Percentiles rank a stretch among this genome's conserved stretches.
Evolutionary conservation across 345 rosid species (phyloP).

Genomic region (Syzygium aqueum): DNA sequence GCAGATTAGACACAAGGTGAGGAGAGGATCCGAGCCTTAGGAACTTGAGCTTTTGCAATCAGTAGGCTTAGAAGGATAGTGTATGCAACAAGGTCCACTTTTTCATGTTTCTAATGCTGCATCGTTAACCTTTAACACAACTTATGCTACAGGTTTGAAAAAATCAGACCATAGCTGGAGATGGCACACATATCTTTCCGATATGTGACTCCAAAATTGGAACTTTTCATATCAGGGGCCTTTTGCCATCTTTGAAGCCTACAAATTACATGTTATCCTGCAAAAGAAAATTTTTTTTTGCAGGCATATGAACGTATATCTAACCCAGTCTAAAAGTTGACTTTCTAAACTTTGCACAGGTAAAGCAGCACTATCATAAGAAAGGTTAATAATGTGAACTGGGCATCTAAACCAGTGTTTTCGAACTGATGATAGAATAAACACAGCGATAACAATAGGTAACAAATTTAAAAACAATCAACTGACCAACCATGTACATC

Average conservation of each 20-base stretch:
- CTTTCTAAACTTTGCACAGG: neutral
- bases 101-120: neutral
- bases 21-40: neutral
- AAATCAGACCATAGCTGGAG: neutral
- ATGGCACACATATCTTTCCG: neutral
- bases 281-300: neutral
- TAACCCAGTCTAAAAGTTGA: neutral
- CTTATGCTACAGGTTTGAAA: neutral
- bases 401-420: neutral
- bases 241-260: neutral
- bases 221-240: neutral
- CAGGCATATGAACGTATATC: neutral
- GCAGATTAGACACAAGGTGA: neutral
- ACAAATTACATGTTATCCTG: neutral
- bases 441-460: neutral
- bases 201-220: neutral
- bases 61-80: neutral
- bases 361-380: neutral
- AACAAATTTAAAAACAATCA: neutral
- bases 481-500: conserved; percentile 66
- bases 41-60: neutral
- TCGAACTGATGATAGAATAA: neutral
- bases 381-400: neutral
- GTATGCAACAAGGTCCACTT: neutral
- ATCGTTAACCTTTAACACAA: neutral